Base-by-base conservation (phyloP, 352 stramenopile genomes). In the Heterotrichella gracilis region DNA sequence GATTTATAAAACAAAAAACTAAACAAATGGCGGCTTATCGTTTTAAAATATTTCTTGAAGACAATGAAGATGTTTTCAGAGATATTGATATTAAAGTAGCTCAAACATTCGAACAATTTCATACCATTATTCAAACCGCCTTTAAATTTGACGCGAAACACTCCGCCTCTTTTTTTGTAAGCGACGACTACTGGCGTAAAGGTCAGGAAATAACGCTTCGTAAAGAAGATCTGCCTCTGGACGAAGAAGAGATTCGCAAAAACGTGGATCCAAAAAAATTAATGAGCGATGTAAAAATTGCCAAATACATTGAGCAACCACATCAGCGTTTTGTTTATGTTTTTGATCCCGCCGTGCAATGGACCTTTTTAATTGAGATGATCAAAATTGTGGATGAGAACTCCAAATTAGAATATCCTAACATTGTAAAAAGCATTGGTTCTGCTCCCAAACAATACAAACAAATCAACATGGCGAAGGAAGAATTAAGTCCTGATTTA, bases 11-110 rank as follows among this genome's bases (percentile, higher is more conserved):
- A 53, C 32, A 17, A 53, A 53, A 17, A 53, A 53, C 32, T 53
- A 53, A 53, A 17, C 9, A 53, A 53, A 53, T 53, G 32, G 32
- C 32, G n/a, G 32, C 32, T 53, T 53, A 53, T 53, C 32, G 32
- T 53, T 53, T 53, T 53, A 53, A 53, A n/a, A n/a, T 53, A 17
- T 53, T n/a, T n/a, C n/a, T 53, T 17, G 32, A 53, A n/a, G 32
- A 53, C 32, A 53, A 53, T 53, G 32, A 53, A 53, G 32, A 53
- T n/a, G n/a, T 53, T n/a, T 53, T 53, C 32, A 53, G 32, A 53
- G 32, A 53, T 53, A 53, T 53, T 53, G 32, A 53, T n/a, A n/a
- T 53, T 17, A 53, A 53, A n/a, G 32, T n/a, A 53, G 32, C 32
- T 53, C 32, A 53, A 17, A 17, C 32, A 17, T 53, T 53, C 32